Percentiles rank a stretch among this genome's conserved stretches.
Evolutionary conservation across 495 filamentous ascomycete species (phyloP).

Genomic region (Talaromyces adpressus): DNA sequence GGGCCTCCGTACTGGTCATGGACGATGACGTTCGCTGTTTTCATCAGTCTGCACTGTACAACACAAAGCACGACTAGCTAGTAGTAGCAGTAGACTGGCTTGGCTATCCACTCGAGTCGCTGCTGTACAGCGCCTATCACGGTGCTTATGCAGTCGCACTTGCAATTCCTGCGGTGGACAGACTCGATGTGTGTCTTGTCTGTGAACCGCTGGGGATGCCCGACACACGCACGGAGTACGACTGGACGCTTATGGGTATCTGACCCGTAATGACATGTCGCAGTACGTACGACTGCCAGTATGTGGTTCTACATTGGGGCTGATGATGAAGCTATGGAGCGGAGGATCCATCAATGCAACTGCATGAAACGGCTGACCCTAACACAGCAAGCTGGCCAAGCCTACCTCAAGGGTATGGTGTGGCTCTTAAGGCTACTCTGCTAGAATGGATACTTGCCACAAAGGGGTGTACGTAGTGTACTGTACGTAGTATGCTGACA

Average conservation of each 20-base stretch:
- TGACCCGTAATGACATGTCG: background rate
- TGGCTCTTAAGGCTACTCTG: too few relatives aligned
- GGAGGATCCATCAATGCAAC: background rate
- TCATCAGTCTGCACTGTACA: too few relatives aligned
- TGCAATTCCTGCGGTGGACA: background rate
- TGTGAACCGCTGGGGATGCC: background rate
- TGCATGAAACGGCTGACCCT: background rate
- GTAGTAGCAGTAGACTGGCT: too few relatives aligned
- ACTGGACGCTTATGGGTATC: background rate
- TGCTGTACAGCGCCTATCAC: background rate
- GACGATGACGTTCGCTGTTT: background rate
- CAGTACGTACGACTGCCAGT: background rate
- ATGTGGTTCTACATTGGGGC: background rate
- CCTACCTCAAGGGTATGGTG: too few relatives aligned
- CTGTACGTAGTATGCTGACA: too few relatives aligned
- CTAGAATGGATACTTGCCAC: too few relatives aligned
- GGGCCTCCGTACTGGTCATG: background rate
- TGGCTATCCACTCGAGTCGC: too few relatives aligned
- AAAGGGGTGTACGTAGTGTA: too few relatives aligned
- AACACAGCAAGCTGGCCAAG: too few relatives aligned
- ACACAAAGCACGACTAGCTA: too few relatives aligned
- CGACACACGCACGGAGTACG: background rate
- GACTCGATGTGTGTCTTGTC: background rate
- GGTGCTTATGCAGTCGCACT: background rate
- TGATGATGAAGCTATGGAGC: background rate